Base-by-base conservation (phyloP, 2,329 filamentous ascomycete species). In the Xylaria sp. region DNA sequence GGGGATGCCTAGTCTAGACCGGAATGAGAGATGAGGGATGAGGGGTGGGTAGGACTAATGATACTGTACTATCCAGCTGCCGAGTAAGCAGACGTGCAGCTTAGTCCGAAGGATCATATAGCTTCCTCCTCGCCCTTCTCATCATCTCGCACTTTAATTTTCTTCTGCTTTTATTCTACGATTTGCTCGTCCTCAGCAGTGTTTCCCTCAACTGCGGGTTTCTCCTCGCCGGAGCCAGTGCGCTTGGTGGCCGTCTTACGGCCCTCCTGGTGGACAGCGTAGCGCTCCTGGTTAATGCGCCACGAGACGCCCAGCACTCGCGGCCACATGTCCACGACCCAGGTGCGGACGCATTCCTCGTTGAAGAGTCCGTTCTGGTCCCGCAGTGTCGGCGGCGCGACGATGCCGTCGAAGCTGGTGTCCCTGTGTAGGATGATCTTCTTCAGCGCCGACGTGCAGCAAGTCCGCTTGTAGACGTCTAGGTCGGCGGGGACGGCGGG, bases 371-470 rank as follows among this genome's bases (percentile, higher is more conserved):
- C 85, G 4, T 81, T 69, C 0, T 69, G 66, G 29, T 80, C 75
- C 51, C 72, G 77, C 20, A 83, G 69, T 1, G 5, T 5, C 33
- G 33, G 60, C 0, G 76, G 73, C 0, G 69, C 57, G 6, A 44
- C 10, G 1, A 81, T 71, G 0, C 79, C 68, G n/a, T 36, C 82
- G 61, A 84, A 83, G 17, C 73, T 75, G 1, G 63, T 49, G 38
- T 85, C 80, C 0, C 77, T 79, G 2, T 84, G 77, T 51, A 89
- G 69, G 29, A 90, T 77, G 58, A 88, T 82, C 64, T 76, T 81
- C 73, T 82, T 85, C 47, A 89, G 70, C 0, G 82, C 83, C 42
- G 79, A 80, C 36, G 81, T 68, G 44, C 81, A 73, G 11, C 69
- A 73, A 0, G 79, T 74, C 1, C 82, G 79, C 45, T 77, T 78